These are phyloP conservation scores for Xerocomus brunneocitrinus DNA, from an alignment of 768 basidiomycete species.

Conservation along the genomic window DNA sequence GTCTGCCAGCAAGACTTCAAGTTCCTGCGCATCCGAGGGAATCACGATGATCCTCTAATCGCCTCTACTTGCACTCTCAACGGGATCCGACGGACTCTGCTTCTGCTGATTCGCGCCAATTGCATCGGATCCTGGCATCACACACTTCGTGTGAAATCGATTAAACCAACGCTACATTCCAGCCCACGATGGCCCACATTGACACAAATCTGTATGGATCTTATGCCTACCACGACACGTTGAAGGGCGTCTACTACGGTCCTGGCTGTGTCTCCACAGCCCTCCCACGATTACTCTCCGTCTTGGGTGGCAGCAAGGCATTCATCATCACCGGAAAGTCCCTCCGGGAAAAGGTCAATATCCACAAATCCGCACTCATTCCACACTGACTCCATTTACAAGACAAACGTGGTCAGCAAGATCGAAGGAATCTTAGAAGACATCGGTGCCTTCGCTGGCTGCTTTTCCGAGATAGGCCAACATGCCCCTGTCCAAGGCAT, in stretches of 20 bases:
- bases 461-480: constrained; percentile 70
- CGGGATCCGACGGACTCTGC: constrained; percentile 12
- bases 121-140: not conserved
- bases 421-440: constrained; percentile 46
- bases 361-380: not conserved
- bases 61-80: not conserved
- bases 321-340: constrained; percentile 70
- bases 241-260: constrained; percentile 69
- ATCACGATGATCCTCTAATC: too few species aligned
- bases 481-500: constrained; percentile 70
- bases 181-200: constrained; percentile 10
- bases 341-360: constrained; percentile 53
- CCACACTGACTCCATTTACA: constrained; percentile 9
- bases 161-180: too few species aligned
- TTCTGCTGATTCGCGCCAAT: constrained; percentile 10
- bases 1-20: too few species aligned
- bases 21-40: too few species aligned
- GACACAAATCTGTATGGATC: constrained; percentile 38
- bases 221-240: constrained; percentile 63
- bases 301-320: constrained; percentile 56
- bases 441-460: constrained; percentile 55
- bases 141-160: not conserved
- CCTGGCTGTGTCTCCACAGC: constrained; percentile 61
- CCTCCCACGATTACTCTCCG: constrained; percentile 56
- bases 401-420: constrained; percentile 25